These are phyloP conservation scores for Ustilaginoidea virens DNA, from an alignment of 2,329 filamentous ascomycete species.

Conservation along the genomic window DNA sequence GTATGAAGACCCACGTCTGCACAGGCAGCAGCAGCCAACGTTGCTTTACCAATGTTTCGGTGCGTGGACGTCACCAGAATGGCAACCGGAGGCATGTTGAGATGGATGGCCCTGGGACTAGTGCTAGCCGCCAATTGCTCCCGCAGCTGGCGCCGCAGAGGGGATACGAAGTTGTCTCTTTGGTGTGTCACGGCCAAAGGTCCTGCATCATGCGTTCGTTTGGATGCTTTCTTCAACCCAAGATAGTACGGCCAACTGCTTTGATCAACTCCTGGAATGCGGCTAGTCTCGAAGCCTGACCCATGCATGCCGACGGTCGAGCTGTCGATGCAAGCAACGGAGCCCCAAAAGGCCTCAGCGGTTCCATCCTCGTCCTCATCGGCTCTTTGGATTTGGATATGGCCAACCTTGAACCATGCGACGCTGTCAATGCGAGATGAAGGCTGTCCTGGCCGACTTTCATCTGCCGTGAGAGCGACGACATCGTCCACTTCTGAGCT, in stretches of 20 bases:
- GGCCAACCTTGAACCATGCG: conserved; percentile 86
- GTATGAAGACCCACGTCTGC: conserved; percentile 81
- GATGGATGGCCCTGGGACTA: conserved; percentile 69
- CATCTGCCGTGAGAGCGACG: conserved; percentile 33
- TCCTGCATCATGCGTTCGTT: conserved; percentile 20
- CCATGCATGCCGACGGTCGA: conserved; percentile 80
- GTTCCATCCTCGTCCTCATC: conserved; percentile 43
- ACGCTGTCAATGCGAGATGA: conserved; percentile 39
- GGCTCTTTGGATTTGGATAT: conserved; percentile 42
- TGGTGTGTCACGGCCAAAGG: conserved; percentile 28
- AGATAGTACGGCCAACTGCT: conserved; percentile 87
- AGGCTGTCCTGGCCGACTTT: conserved; percentile 11
- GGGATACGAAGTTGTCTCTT: conserved; percentile 35
- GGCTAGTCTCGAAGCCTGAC: conserved; percentile 72
- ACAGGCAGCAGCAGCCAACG: conserved; percentile 60
- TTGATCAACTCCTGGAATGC: conserved; percentile 58
- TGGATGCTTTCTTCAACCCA: conserved; percentile 53
- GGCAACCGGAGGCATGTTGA: conserved; percentile 76
- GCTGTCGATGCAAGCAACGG: conserved; percentile 73
- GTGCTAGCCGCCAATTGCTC: conserved; percentile 82
- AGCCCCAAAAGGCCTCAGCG: conserved; percentile 64
- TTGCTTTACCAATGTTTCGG: conserved; percentile 84
- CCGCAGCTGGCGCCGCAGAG: conserved; percentile 54
- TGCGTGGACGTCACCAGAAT: conserved; percentile 85
- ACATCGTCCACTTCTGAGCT: conserved; percentile 59